These are phyloP conservation scores for Wallacemonas sp. DNA, from an alignment of 208 protist genomes.

Conservation along the genomic window DNA sequence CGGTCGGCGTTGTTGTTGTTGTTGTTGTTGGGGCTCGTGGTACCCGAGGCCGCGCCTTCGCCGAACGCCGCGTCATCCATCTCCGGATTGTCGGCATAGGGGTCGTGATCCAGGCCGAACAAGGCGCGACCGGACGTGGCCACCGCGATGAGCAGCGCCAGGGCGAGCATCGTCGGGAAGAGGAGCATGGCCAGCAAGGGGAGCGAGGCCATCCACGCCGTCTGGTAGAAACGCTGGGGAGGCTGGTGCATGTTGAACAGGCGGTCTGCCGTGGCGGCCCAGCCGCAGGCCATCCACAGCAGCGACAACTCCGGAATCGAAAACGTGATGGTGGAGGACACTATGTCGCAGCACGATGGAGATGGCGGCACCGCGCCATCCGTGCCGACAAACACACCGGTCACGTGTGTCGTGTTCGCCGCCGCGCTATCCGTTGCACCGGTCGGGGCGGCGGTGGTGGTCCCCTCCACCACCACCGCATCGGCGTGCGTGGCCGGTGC, in stretches of 20 bases:
- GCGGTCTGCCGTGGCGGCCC: constrained; percentile 10
- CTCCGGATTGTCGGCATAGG: constrained; percentile 3
- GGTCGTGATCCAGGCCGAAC: constrained; percentile 5
- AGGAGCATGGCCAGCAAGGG: constrained; percentile 4
- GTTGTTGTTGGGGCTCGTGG: neutral
- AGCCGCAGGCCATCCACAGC: constrained; percentile 15
- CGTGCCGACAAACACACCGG: neutral
- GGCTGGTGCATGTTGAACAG: constrained; percentile 16
- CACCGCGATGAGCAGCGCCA: constrained; percentile 1
- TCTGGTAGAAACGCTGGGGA: constrained; percentile 11
- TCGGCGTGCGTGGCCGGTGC: constrained; percentile 3
- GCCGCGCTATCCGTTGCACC: neutral
- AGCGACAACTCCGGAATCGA: constrained; percentile 6
- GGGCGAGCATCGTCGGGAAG: constrained; percentile 10
- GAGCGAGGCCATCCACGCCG: constrained; percentile 14
- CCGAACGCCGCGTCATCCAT: neutral
- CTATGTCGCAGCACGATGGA: neutral
- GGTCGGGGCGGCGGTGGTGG: neutral
- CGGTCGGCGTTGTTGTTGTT: neutral
- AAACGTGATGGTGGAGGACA: constrained; percentile 4
- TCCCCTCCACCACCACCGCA: constrained; percentile 1
- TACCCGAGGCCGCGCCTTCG: neutral
- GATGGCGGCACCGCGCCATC: neutral
- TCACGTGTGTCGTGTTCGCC: neutral
- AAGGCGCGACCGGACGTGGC: neutral